phyloP scores from a whole-genome alignment of 148 eudicot genomes.

The Selenicereus undatus region DNA sequence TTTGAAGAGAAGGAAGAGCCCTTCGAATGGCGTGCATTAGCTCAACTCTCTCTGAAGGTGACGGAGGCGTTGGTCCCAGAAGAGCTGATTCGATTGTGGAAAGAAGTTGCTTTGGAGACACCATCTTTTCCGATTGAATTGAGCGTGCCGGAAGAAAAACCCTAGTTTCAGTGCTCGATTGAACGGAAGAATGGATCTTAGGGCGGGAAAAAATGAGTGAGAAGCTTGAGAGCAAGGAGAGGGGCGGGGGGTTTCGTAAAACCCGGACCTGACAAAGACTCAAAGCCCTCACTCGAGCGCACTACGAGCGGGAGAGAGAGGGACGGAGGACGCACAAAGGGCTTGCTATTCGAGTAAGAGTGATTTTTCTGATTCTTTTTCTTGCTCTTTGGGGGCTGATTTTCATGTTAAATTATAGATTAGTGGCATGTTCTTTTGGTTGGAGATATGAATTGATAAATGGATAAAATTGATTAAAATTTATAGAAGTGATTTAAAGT shows the following conservation, averaged over 20 bases:
- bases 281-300: neutral
- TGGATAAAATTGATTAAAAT: too few relatives aligned
- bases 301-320: neutral
- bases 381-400: too few relatives aligned
- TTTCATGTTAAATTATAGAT: too few relatives aligned
- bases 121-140: conserved; percentile 40
- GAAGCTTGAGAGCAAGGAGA: neutral
- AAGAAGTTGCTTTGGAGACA: conserved; percentile 69
- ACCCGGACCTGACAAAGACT: neutral
- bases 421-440: too few relatives aligned
- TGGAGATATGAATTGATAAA: too few relatives aligned
- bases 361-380: too few relatives aligned
- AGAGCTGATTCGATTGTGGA: conserved; percentile 60
- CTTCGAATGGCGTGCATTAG: conserved; percentile 77
- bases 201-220: conserved; percentile 25
- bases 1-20: conserved; percentile 62
- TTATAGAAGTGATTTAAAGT: too few relatives aligned
- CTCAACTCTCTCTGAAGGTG: conserved; percentile 72
- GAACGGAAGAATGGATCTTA: neutral
- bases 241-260: neutral
- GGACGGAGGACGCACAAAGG: too few relatives aligned
- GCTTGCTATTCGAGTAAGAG: too few relatives aligned
- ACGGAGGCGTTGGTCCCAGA: conserved; percentile 55
- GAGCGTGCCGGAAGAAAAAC: conserved; percentile 22
- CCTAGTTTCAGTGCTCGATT: conserved; percentile 20